phyloP scores from a whole-genome alignment of 768 basidiomycete genomes.

The Mycena vulgaris region DNA sequence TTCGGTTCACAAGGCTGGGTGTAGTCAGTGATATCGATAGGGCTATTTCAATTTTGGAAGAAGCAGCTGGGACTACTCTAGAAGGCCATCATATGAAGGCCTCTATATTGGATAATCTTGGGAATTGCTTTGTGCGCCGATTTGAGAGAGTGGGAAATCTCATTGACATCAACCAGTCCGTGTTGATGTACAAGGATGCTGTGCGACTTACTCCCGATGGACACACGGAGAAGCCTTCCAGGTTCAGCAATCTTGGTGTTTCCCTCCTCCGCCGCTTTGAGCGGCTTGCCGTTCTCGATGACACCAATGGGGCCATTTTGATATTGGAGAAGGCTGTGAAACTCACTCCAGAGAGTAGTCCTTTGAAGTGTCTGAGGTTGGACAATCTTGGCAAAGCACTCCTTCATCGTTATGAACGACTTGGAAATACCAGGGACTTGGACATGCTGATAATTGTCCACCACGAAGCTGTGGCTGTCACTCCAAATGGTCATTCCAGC shows the following conservation, averaged over 20 bases:
- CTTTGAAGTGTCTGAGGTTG: too few species aligned
- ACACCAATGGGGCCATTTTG: background rate
- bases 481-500: too few species aligned
- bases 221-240: background rate
- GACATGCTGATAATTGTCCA: too few species aligned
- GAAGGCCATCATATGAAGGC: too few species aligned
- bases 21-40: too few species aligned
- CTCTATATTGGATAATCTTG: too few species aligned
- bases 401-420: background rate
- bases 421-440: background rate
- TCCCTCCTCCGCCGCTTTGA: background rate
- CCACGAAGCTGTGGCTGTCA: too few species aligned
- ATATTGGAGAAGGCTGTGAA: background rate
- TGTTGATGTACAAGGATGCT: background rate
- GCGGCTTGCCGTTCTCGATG: background rate
- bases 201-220: background rate
- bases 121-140: background rate
- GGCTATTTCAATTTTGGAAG: too few species aligned
- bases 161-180: background rate
- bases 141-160: background rate
- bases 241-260: background rate
- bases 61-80: too few species aligned
- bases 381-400: too few species aligned
- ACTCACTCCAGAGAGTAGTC: background rate
- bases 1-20: too few species aligned